Conservation (phyloP, 1,284 basidiomycete species). For the Austropuccinia psidii region DNA sequence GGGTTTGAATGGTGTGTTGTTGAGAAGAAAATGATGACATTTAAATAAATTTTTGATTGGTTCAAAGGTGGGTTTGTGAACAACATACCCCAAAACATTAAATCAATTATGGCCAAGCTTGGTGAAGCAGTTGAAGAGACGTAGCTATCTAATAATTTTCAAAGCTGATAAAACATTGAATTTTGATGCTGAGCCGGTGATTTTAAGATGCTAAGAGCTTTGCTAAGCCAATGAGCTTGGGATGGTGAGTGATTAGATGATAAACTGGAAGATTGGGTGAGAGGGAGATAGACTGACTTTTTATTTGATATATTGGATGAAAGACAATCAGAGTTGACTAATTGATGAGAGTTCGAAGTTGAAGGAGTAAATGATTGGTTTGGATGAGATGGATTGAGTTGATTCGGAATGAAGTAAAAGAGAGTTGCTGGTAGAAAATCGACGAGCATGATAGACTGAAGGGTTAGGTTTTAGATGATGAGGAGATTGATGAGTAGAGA, state of each 20-base stretch:
- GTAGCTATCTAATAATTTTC: constrained; percentile 26
- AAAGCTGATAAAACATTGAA: constrained; percentile 22
- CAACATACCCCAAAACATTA: constrained; percentile 31
- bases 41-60: constrained; percentile 24
- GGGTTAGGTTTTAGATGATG: too few species aligned
- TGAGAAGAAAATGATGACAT: constrained; percentile 21
- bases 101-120: constrained; percentile 15
- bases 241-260: background rate
- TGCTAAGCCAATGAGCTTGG: constrained; percentile 28
- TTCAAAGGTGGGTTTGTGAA: constrained; percentile 23
- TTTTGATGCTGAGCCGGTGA: constrained; percentile 15
- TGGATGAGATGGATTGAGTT: background rate
- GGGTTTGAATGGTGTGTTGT: constrained; percentile 9
- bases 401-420: background rate
- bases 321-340: background rate
- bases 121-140: constrained; percentile 23
- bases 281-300: background rate
- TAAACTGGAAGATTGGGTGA: background rate
- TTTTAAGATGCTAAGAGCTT: background rate
- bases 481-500: background rate
- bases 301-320: background rate
- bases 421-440: constrained; percentile 1
- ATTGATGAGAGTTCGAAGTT: background rate
- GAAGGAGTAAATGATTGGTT: constrained; percentile 2
- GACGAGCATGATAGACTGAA: background rate